Base-by-base conservation (phyloP, 169 alveolate genomes). In the Cryptosporidium bovis region DNA sequence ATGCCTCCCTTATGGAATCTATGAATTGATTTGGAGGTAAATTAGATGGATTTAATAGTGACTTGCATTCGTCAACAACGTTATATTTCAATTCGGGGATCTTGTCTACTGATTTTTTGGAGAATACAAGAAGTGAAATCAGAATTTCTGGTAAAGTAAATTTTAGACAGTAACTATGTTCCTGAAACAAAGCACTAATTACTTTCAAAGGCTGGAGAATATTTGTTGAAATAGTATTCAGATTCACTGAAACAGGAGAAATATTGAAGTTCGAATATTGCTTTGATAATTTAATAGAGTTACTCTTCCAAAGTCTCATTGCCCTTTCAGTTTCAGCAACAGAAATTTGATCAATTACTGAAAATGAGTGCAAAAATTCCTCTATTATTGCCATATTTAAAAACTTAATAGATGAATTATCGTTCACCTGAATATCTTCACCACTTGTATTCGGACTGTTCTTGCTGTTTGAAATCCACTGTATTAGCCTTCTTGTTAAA, bases 401-500 rank as follows among this genome's bases (percentile, higher is more conserved):
- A 46, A 58, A 8, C 3, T 7, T 29, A 29, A 60, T 48, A 15
- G 31, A 27, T 8, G 24, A 4, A 40, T 40, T 40, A 40, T 40
- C 48, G 48, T 3, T 40, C 10, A 40, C 10, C 24, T 77, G 65
- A 3, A 77, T 44, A 31, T 36, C 51, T 15, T 58, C 48, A 44
- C 18, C 71, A 77, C 34, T 77, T 40, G 7, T 46, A 15, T 20
- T 27, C 20, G 65, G 64, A 13, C 71, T 33, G 33, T 51, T 27
- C 48, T 62, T 77, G 1, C 58, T 51, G 33, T 56, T 55, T 20
- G 89, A 51, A 16, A 91, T 67, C 93, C 93, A 91, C 31, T 65
- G 91, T 15, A 87, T 58, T 18, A 90, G 27, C 16, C 93, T 85
- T 12, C 93, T 90, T 34, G 93, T 91, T 18, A 89, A 65, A 6